Conservation (phyloP, 1,139 yeast species). For the Blastobotrys malaysiensis region DNA sequence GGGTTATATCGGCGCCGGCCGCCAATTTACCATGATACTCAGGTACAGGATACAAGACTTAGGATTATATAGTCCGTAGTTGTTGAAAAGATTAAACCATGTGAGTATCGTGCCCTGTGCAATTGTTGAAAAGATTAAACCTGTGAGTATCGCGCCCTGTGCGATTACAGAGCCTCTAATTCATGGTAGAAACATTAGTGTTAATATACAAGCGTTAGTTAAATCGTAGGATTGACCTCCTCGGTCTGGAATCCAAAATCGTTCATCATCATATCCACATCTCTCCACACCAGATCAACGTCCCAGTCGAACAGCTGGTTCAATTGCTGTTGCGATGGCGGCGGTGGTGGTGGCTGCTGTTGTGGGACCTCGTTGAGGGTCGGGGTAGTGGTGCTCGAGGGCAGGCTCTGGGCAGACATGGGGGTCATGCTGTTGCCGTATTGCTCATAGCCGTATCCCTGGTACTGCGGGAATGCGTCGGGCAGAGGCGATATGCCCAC, state of each 20-base stretch:
- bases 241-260: conserved; percentile 82
- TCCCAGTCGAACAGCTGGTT: conserved; percentile 39
- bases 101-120: no score
- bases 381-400: background rate
- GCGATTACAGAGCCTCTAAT: no score
- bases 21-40: no score
- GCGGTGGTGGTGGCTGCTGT: background rate
- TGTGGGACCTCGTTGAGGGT: background rate
- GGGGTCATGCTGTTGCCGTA: background rate
- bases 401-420: background rate
- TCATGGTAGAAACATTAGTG: background rate
- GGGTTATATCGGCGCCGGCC: no score
- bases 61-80: no score
- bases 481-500: background rate
- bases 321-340: conserved; percentile 3
- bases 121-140: no score
- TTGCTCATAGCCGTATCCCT: background rate
- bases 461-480: background rate
- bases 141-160: no score
- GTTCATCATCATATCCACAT: conserved; percentile 87
- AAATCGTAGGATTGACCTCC: conserved; percentile 25
- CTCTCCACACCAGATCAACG: conserved; percentile 77
- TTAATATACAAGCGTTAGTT: background rate
- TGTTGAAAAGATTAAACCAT: no score
- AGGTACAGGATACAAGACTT: no score